Evolutionary conservation across 2,329 filamentous ascomycete genomes (phyloP).

Genomic region (Berkeleyomyces basicola): DNA sequence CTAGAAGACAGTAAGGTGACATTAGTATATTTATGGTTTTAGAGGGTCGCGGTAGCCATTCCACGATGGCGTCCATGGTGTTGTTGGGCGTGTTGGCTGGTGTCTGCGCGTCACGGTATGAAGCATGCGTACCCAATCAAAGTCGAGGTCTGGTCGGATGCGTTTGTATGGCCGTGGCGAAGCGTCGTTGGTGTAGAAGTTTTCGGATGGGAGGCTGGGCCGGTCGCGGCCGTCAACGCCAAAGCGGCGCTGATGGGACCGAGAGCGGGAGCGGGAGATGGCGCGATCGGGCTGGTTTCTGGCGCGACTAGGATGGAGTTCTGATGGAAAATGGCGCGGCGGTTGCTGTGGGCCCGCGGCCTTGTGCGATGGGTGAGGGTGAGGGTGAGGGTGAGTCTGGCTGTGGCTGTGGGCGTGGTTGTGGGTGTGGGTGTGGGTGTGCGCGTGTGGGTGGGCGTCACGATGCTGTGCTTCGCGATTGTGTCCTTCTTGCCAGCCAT

Average conservation of each 20-base stretch:
- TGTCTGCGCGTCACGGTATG: background rate
- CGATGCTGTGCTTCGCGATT: background rate
- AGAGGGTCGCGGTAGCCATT: background rate
- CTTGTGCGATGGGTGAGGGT: background rate
- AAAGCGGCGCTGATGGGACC: background rate
- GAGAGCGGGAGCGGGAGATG: background rate
- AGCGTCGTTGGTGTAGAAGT: background rate
- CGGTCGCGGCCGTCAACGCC: background rate
- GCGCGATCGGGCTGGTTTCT: background rate
- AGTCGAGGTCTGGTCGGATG: background rate
- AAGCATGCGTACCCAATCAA: slow-evolving; percentile 1
- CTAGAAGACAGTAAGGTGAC: background rate
- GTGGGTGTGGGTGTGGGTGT: background rate
- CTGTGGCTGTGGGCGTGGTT: background rate
- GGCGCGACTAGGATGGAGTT: background rate
- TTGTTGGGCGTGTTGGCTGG: background rate
- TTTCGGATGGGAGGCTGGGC: background rate
- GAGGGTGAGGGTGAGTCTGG: background rate
- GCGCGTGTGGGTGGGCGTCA: background rate
- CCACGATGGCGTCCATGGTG: background rate
- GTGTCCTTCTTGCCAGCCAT: too few relatives aligned
- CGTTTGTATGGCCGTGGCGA: slow-evolving; percentile 2
- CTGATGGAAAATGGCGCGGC: background rate
- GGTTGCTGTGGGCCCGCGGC: background rate
- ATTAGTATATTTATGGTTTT: background rate